A percentile compares a stretch with the other conserved stretches of the same genome.
These are phyloP conservation scores for Pseudogymnoascus sp. DNA, from an alignment of 2,329 filamentous ascomycete genomes.

Conservation along the genomic window DNA sequence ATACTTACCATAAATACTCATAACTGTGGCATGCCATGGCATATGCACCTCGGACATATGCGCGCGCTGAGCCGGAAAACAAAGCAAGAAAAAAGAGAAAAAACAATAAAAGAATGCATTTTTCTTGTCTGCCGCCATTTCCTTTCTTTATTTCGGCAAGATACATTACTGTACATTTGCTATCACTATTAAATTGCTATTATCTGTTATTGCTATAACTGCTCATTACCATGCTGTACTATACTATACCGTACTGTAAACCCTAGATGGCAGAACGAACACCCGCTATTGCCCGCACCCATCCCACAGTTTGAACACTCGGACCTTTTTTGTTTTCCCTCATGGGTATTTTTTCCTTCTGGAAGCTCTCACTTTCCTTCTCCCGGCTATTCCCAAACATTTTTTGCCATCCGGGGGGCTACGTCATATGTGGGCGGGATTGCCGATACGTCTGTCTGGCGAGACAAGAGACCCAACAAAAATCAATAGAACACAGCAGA, in stretches of 20 bases:
- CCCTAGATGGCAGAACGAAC: background rate
- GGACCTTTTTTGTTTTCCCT: background rate
- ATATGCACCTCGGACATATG: background rate
- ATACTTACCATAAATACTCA: background rate
- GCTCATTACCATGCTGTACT: background rate
- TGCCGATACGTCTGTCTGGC: background rate
- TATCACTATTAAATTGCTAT: background rate
- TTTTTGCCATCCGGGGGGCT: background rate
- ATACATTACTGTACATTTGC: background rate
- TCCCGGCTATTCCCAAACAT: conserved; percentile 3
- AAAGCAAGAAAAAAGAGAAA: background rate
- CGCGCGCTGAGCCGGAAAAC: background rate
- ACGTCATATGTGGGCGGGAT: conserved; percentile 1
- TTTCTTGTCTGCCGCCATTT: background rate
- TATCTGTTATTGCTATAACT: too few species aligned
- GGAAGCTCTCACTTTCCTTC: conserved; percentile 1
- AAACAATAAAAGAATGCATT: conserved; percentile 6
- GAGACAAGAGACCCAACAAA: background rate
- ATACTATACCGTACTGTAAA: background rate
- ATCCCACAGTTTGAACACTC: background rate
- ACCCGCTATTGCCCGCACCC: conserved; percentile 1
- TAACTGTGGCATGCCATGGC: background rate
- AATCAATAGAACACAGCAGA: background rate
- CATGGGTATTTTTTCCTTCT: background rate
- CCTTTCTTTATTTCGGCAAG: background rate